These are phyloP conservation scores for Oryza brachyantha DNA, from an alignment of 176 grass and related monocot species.

Conservation along the genomic window DNA sequence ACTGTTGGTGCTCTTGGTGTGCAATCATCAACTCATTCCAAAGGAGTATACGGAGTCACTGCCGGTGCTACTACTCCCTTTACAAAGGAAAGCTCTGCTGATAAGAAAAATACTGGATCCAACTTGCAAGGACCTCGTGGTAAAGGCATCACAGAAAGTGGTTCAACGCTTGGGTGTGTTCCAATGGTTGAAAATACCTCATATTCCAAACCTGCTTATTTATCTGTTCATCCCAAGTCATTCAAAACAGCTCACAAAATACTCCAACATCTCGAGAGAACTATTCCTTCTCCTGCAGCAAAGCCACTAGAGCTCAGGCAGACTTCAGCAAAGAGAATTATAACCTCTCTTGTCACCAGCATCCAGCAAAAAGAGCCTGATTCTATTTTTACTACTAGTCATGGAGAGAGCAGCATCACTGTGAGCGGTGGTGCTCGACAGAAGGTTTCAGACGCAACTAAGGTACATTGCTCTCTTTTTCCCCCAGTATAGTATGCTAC, in stretches of 20 bases:
- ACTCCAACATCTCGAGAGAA: constrained; percentile 64
- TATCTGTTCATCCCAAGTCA: constrained; percentile 67
- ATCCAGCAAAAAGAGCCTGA: constrained; percentile 30
- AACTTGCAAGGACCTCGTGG: constrained; percentile 8
- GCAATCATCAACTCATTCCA: constrained; percentile 30
- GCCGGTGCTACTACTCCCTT: constrained; percentile 12
- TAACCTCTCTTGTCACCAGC: constrained; percentile 9
- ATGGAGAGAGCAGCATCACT: not conserved
- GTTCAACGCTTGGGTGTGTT: constrained; percentile 10
- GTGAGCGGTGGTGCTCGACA: constrained; percentile 15
- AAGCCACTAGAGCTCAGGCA: constrained; percentile 41
- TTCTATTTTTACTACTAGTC: constrained; percentile 11
- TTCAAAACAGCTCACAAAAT: constrained; percentile 63
- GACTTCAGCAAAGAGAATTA: constrained; percentile 30
- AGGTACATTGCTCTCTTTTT: constrained; percentile 42
- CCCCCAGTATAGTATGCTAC: not conserved
- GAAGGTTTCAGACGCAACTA: constrained; percentile 35
- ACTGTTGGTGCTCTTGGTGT: constrained; percentile 4
- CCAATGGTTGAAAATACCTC: constrained; percentile 28
- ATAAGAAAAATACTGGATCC: constrained; percentile 4
- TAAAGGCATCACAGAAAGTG: constrained; percentile 36
- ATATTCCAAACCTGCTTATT: constrained; percentile 18
- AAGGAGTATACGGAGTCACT: constrained; percentile 6
- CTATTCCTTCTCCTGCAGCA: constrained; percentile 49
- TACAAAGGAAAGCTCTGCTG: constrained; percentile 18